These are phyloP conservation scores for Scedosporium minutisporum DNA, from an alignment of 2,329 filamentous ascomycete genomes.

Conservation along the genomic window DNA sequence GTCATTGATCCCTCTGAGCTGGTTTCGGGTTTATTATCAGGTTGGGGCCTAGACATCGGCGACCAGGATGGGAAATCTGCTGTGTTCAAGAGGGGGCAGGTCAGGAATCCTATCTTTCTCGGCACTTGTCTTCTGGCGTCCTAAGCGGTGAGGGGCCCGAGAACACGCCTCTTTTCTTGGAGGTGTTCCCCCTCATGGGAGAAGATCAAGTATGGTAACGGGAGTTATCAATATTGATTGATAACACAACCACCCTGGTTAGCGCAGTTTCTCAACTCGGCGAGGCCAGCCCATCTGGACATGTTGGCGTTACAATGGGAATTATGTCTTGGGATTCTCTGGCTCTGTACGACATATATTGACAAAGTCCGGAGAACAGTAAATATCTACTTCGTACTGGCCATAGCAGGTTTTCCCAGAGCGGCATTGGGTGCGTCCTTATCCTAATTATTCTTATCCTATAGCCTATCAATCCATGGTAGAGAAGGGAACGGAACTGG, in stretches of 20 bases:
- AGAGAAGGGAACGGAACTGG: not conserved
- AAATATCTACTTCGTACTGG: not conserved
- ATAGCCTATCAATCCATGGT: not conserved
- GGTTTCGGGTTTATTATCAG: conserved; percentile 2
- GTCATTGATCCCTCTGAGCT: not conserved
- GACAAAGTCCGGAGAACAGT: not conserved
- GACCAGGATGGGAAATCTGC: not conserved
- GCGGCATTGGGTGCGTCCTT: not conserved
- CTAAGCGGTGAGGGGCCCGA: not conserved
- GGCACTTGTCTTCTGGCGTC: not conserved
- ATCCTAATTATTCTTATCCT: not conserved
- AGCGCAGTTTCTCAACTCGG: too few species aligned
- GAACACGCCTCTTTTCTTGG: not conserved
- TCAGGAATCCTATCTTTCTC: not conserved
- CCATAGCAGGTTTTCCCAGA: not conserved
- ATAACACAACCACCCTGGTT: not conserved
- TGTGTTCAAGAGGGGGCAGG: not conserved
- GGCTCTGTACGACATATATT: too few species aligned
- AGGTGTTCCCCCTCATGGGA: not conserved
- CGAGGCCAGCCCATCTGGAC: not conserved
- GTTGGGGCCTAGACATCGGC: not conserved
- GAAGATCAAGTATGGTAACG: not conserved
- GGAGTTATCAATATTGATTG: not conserved
- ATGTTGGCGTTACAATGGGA: not conserved
- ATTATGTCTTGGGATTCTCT: too few species aligned